Evolutionary conservation across 768 basidiomycete species (phyloP), one percentile per base, ranked within the genome.

Genomic region (Lenzites betulinus): DNA sequence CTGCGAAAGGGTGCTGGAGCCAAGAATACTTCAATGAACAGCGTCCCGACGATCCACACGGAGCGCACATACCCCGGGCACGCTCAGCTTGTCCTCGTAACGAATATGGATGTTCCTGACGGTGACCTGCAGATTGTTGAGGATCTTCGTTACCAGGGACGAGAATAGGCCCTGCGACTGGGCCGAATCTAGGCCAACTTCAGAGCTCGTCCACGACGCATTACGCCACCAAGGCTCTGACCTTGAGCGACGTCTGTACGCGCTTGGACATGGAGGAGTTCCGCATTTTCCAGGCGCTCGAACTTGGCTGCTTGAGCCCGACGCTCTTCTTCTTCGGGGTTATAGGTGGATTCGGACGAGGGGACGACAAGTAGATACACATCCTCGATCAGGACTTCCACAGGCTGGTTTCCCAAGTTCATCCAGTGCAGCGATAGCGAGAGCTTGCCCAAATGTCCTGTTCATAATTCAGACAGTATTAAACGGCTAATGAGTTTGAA

Each of bases 61-160:
- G 15, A 38, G 35, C 36, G 7, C 11, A 77, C 90, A 68, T 73
- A 95, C 95, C 28, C 90, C 93, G 30, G 95, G 95, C 26, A 95
- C 93, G 67, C 93, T 97, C 67, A 94, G 73, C 51, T 88, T 89
- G 76, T 99, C 97, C 75, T 99, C 97, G 68, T 98, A 99, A 53
- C 97, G 89, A 47, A 98, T 76, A 72, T 99, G 97, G 44, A 99
- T 93, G 67, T 97, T 96, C 75, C 90, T 93, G 60, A 98, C 86
- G 13, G 93, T 95, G 25, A 98, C 86, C 77, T 99, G 97, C 25
- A 98, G 74, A 70, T 99, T 99, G 76, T 98, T 96, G 64, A 98
- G 85, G 58, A 98, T 83, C 71, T 96, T 97, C 46, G 89, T 83
- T 43, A 89, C 85, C 48, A 98, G 76, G 18, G 93, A 93, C 44